phyloP scores from a whole-genome alignment of 2,329 filamentous ascomycete genomes.

The Colletotrichum gloeosporioides region DNA sequence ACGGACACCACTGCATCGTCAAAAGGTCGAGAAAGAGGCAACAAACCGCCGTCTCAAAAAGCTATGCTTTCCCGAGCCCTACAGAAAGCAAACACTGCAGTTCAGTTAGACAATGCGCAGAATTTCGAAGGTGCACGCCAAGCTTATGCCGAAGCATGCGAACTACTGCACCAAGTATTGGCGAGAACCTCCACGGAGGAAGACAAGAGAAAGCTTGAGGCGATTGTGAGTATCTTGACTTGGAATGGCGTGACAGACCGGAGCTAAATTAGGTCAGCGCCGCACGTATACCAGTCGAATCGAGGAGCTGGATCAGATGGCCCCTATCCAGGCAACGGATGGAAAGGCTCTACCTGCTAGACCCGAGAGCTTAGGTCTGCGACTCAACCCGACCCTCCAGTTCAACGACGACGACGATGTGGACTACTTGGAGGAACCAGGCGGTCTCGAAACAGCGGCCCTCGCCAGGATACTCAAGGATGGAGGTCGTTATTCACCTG shows the following conservation, averaged over 20 bases:
- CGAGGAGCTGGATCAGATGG: conserved; percentile 79
- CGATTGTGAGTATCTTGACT: conserved; percentile 72
- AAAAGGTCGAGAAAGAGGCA: conserved; percentile 36
- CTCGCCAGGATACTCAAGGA: conserved; percentile 47
- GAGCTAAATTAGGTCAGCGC: conserved; percentile 58
- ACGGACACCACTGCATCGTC: conserved; percentile 44
- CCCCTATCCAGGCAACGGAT: conserved; percentile 55
- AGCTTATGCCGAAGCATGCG: conserved; percentile 90
- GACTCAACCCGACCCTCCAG: conserved; percentile 43
- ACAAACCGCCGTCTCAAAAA: conserved; percentile 76
- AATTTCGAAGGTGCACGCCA: conserved; percentile 92
- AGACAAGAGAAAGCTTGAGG: conserved; percentile 88
- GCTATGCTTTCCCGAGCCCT: conserved; percentile 95
- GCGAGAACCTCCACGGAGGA: conserved; percentile 82
- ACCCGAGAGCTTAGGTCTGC: conserved; percentile 61
- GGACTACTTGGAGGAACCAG: conserved; percentile 48
- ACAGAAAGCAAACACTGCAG: conserved; percentile 94
- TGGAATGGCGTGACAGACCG: neutral
- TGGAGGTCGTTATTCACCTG: neutral
- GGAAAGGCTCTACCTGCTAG: conserved; percentile 79
- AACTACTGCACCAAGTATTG: conserved; percentile 87
- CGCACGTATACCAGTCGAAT: conserved; percentile 91
- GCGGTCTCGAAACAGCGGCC: conserved; percentile 57
- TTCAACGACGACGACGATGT: conserved; percentile 45
- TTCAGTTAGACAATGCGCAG: conserved; percentile 93